These are phyloP conservation scores for Gentiana dahurica DNA, from an alignment of 257 asterid genomes.

Conservation along the genomic window DNA sequence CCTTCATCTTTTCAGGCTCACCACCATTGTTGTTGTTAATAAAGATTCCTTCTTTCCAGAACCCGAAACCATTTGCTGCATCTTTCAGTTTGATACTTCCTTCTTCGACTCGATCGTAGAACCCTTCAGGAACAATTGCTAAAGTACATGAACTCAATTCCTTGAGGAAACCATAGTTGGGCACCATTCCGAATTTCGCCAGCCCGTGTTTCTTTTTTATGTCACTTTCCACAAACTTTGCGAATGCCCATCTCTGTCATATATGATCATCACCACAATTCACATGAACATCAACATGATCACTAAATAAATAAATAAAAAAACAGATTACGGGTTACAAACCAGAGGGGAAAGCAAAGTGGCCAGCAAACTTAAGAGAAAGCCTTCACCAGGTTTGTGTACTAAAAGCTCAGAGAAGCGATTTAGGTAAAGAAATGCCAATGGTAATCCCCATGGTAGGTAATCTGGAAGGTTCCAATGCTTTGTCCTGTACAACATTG, in stretches of 20 bases:
- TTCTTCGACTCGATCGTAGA: slow-evolving; percentile 36
- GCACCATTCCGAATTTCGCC: slow-evolving; percentile 30
- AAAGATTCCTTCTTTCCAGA: slow-evolving; percentile 30
- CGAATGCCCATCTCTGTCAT: slow-evolving; percentile 36
- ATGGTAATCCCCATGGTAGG: slow-evolving; percentile 34
- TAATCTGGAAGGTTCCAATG: slow-evolving; percentile 34
- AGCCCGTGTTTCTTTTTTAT: slow-evolving; percentile 11
- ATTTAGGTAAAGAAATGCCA: slow-evolving; percentile 19
- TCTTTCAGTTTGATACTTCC: slow-evolving; percentile 34
- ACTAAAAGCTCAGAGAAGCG: slow-evolving; percentile 38
- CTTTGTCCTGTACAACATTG: slow-evolving; percentile 31
- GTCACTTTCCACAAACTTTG: too few species aligned
- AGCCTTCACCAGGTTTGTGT: slow-evolving; percentile 36
- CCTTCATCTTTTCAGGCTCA: slow-evolving; percentile 7
- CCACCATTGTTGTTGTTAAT: slow-evolving; percentile 11
- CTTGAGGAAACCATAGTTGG: slow-evolving; percentile 31
- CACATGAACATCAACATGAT: too few species aligned
- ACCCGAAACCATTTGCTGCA: slow-evolving; percentile 8
- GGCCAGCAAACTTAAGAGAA: slow-evolving; percentile 31
- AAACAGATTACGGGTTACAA: neutral
- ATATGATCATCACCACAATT: neutral
- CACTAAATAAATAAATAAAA: too few species aligned
- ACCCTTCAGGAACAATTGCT: slow-evolving; percentile 32
- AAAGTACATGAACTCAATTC: slow-evolving; percentile 25
- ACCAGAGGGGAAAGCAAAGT: slow-evolving; percentile 40